Evolutionary conservation across 2,329 filamentous ascomycete species (phyloP).

Genomic region (Leptographium wingfieldii): DNA sequence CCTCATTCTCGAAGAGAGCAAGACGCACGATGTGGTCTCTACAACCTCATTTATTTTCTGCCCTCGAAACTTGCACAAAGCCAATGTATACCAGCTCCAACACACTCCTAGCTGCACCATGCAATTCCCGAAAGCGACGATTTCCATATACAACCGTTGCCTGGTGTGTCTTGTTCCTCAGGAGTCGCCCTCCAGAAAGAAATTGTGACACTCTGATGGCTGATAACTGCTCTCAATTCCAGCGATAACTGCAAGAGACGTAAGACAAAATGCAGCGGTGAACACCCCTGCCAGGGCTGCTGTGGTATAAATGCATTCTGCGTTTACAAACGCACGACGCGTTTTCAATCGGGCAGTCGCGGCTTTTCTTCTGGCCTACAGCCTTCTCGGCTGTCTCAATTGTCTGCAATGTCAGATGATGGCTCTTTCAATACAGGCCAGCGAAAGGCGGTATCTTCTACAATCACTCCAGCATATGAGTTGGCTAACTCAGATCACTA

Average conservation of each 20-base stretch:
- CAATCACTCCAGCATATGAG: background rate
- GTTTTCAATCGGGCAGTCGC: background rate
- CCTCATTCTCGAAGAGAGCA: background rate
- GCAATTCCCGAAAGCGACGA: background rate
- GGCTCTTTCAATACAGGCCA: background rate
- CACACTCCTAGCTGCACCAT: background rate
- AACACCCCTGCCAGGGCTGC: background rate
- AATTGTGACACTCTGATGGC: no score
- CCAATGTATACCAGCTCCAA: background rate
- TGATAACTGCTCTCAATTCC: background rate
- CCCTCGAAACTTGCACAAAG: no score
- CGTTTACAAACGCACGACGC: background rate
- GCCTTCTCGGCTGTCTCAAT: background rate
- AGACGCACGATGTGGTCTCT: background rate
- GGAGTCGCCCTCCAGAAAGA: background rate
- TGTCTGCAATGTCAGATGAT: background rate
- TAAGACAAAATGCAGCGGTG: slow-evolving; percentile 1
- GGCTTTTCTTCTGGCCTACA: background rate
- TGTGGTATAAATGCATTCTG: background rate
- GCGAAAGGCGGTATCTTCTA: background rate
- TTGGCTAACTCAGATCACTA: background rate
- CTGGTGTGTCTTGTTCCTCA: background rate
- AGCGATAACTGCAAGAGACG: slow-evolving; percentile 2
- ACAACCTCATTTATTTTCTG: background rate
- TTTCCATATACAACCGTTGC: slow-evolving; percentile 1